Evolutionary conservation across 176 grass and related monocot species (phyloP).

Genomic region (Panicum miliaceum): DNA sequence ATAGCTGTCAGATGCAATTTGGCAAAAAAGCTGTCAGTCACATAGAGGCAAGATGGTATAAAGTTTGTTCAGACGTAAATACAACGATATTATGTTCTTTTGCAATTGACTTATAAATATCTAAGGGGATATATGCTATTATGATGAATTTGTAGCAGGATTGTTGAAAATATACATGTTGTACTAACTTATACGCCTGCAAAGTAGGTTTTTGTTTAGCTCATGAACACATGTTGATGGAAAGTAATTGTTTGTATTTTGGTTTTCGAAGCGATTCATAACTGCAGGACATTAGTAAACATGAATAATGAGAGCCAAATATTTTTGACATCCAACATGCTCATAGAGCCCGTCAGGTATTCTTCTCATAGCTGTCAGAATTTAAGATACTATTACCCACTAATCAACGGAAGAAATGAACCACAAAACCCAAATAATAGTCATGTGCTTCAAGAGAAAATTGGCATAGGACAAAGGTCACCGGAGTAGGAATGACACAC

Average conservation of each 20-base stretch:
- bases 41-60: background rate
- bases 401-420: background rate
- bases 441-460: conserved; percentile 18
- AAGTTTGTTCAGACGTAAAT: conserved; percentile 8
- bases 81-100: conserved; percentile 1
- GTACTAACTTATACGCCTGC: background rate
- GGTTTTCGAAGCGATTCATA: background rate
- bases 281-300: background rate
- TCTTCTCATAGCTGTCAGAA: background rate
- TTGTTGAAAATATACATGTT: background rate
- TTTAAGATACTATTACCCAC: background rate
- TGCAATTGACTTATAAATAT: background rate
- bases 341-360: conserved; percentile 13
- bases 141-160: background rate
- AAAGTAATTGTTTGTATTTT: background rate
- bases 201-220: conserved; percentile 5
- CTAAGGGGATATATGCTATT: background rate
- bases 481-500: conserved; percentile 8
- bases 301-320: background rate
- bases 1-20: conserved; percentile 15
- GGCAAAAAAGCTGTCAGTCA: background rate
- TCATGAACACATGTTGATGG: conserved; percentile 6
- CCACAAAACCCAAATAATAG: conserved; percentile 16
- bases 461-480: background rate
- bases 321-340: conserved; percentile 7